Percentiles rank a stretch among this genome's conserved stretches.
Conservation (phyloP, 2,329 filamentous ascomycete species). For the Pezizomycotina sp. region DNA sequence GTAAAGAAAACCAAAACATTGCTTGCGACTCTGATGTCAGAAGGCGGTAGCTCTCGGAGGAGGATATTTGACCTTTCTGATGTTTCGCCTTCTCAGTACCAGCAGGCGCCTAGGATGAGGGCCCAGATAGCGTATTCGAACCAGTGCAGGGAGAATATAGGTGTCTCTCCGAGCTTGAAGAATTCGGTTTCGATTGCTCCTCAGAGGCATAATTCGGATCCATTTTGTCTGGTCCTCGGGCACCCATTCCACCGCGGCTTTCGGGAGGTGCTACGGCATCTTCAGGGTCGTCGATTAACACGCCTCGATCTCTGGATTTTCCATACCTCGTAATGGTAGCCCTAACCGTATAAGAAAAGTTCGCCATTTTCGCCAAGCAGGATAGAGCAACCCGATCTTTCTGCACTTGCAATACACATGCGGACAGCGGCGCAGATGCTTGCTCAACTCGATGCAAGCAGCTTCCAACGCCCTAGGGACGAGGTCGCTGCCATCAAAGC, state of each 20-base stretch:
- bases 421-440: conserved; percentile 75
- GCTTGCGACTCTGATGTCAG: conserved; percentile 40
- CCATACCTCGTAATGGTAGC: conserved; percentile 50
- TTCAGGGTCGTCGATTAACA: conserved; percentile 43
- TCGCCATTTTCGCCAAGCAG: conserved; percentile 41
- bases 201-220: conserved; percentile 27
- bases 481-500: conserved; percentile 72
- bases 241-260: conserved; percentile 35
- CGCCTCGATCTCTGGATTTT: conserved; percentile 52
- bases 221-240: conserved; percentile 4
- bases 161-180: conserved; percentile 49
- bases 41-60: conserved; percentile 35
- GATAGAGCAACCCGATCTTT: conserved; percentile 60
- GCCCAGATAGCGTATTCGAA: conserved; percentile 62
- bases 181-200: conserved; percentile 36
- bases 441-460: conserved; percentile 63
- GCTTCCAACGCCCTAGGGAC: conserved; percentile 59
- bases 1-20: conserved; percentile 54
- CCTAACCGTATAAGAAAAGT: conserved; percentile 47
- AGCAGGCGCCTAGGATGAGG: conserved; percentile 32
- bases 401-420: conserved; percentile 72
- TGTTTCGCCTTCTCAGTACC: conserved; percentile 35
- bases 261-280: conserved; percentile 47
- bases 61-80: conserved; percentile 56
- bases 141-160: conserved; percentile 62